phyloP scores from a whole-genome alignment of 208 protist genomes.

The Crithidia brevicula region DNA sequence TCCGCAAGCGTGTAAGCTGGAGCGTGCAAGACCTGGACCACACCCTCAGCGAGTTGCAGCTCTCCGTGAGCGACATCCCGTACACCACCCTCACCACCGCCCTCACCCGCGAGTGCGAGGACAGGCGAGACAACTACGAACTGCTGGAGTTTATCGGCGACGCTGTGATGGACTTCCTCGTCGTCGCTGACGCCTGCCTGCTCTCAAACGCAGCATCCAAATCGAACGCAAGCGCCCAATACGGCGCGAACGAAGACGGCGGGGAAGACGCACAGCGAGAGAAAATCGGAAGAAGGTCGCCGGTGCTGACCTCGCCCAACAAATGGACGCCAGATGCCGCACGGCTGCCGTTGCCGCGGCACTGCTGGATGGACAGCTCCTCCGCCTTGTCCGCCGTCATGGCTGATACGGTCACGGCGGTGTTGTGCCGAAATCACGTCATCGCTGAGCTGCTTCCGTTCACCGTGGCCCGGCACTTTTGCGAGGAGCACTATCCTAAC shows the following conservation, averaged over 20 bases:
- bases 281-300: background rate
- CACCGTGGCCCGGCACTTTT: constrained; percentile 32
- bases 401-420: constrained; percentile 16
- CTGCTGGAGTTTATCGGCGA: constrained; percentile 74
- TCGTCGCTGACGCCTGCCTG: constrained; percentile 41
- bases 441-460: constrained; percentile 54
- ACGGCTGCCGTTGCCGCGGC: constrained; percentile 5
- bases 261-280: background rate
- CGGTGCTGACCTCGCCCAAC: background rate
- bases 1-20: constrained; percentile 28
- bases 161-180: constrained; percentile 72
- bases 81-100: constrained; percentile 27
- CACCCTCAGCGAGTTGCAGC: constrained; percentile 22
- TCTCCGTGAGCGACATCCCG: constrained; percentile 18
- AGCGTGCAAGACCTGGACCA: constrained; percentile 15
- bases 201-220: constrained; percentile 15
- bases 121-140: constrained; percentile 58
- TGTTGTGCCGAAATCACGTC: constrained; percentile 55
- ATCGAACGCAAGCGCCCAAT: background rate
- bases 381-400: background rate
- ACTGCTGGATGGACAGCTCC: constrained; percentile 5
- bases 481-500: constrained; percentile 20
- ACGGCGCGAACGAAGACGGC: too few relatives aligned
- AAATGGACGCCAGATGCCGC: constrained; percentile 9
- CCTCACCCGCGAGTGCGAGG: constrained; percentile 61